These are phyloP conservation scores for Colletotrichum noveboracense DNA, from an alignment of 2,329 filamentous ascomycete genomes.

Conservation along the genomic window DNA sequence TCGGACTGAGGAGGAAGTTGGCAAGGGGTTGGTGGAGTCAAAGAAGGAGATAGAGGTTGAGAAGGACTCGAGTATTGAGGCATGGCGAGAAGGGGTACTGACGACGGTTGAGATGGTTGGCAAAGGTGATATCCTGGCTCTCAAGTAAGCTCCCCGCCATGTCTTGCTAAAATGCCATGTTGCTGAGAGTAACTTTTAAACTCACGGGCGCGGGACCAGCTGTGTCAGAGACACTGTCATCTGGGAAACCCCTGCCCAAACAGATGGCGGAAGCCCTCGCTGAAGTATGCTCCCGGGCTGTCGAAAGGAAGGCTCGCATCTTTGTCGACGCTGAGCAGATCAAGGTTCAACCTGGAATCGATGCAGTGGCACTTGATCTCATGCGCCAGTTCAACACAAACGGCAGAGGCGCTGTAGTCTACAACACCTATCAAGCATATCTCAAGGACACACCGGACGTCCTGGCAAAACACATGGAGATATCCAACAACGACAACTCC, in stretches of 20 bases:
- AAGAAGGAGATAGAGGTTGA: slow-evolving; percentile 52
- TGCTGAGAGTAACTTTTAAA: slow-evolving; percentile 33
- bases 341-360: slow-evolving; percentile 77
- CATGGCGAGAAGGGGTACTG: slow-evolving; percentile 77
- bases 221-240: slow-evolving; percentile 71
- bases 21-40: slow-evolving; percentile 47
- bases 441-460: slow-evolving; percentile 67
- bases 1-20: slow-evolving; percentile 50
- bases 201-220: slow-evolving; percentile 84
- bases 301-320: slow-evolving; percentile 71
- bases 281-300: slow-evolving; percentile 75
- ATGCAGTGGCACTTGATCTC: slow-evolving; percentile 77
- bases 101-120: slow-evolving; percentile 76
- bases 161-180: not conserved
- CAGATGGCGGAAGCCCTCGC: slow-evolving; percentile 75
- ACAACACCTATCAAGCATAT: slow-evolving; percentile 82
- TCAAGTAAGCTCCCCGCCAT: slow-evolving; percentile 53
- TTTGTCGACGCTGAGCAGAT: slow-evolving; percentile 89
- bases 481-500: slow-evolving; percentile 64
- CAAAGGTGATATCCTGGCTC: slow-evolving; percentile 66
- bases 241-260: slow-evolving; percentile 65
- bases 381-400: slow-evolving; percentile 77
- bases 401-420: slow-evolving; percentile 70
- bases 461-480: slow-evolving; percentile 63
- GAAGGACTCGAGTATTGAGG: slow-evolving; percentile 60